Conservation (phyloP, 2,329 filamentous ascomycete genomes). For the Alternaria brassicicola region DNA sequence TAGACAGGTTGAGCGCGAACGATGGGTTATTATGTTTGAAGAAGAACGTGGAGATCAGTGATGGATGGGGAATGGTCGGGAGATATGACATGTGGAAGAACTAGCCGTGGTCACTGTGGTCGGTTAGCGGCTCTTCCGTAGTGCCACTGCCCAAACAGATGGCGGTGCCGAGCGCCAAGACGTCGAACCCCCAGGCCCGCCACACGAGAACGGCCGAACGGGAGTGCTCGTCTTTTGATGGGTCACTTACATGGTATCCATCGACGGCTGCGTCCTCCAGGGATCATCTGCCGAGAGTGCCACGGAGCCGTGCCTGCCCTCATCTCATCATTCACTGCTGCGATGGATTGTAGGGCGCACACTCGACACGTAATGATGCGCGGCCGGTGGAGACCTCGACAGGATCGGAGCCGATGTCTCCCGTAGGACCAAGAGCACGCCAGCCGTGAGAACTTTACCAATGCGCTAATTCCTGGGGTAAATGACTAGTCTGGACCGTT, state of each 20-base stretch:
- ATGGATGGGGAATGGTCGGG: constrained; percentile 16
- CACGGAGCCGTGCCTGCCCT: neutral
- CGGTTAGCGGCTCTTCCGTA: constrained; percentile 28
- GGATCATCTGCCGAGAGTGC: neutral
- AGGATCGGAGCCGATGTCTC: constrained; percentile 11
- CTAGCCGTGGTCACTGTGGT: constrained; percentile 12
- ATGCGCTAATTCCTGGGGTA: constrained; percentile 1
- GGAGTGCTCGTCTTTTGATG: constrained; percentile 1
- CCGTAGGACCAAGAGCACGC: constrained; percentile 3
- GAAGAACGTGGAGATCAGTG: constrained; percentile 25
- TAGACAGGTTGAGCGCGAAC: neutral
- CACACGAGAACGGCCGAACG: constrained; percentile 17
- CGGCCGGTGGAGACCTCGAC: constrained; percentile 1
- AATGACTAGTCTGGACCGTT: constrained; percentile 1
- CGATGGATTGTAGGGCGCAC: neutral
- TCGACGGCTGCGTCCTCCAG: neutral
- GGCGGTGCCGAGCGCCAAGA: constrained; percentile 25
- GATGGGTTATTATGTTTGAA: constrained; percentile 5
- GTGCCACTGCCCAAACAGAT: constrained; percentile 22
- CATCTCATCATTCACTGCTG: neutral
- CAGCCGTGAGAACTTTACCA: neutral
- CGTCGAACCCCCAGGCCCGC: constrained; percentile 8
- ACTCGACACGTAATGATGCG: constrained; percentile 4
- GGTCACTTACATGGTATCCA: neutral
- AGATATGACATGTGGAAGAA: constrained; percentile 22